phyloP scores from a whole-genome alignment of 2,329 filamentous ascomycete genomes.

The Didymella pomorum region DNA sequence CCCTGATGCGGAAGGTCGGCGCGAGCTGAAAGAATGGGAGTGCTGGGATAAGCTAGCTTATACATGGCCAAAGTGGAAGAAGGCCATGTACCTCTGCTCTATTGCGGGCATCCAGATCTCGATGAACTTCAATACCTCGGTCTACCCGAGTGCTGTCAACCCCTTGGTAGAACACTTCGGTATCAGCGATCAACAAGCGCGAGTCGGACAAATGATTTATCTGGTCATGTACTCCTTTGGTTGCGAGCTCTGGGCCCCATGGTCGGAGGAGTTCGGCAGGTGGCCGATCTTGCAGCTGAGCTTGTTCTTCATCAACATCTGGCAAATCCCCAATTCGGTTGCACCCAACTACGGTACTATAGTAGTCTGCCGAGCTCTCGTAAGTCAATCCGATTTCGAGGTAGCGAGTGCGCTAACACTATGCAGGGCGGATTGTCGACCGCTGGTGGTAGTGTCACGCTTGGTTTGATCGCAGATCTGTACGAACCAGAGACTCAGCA shows the following conservation, averaged over 20 bases:
- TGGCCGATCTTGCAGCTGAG: slow-evolving; percentile 63
- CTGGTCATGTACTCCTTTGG: slow-evolving; percentile 82
- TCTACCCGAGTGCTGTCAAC: slow-evolving; percentile 61
- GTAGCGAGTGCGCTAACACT: slow-evolving; percentile 16
- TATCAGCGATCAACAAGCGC: slow-evolving; percentile 39
- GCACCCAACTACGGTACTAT: slow-evolving; percentile 70
- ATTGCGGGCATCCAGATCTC: slow-evolving; percentile 63
- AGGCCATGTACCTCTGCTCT: slow-evolving; percentile 61
- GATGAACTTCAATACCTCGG: slow-evolving; percentile 65
- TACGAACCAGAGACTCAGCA: slow-evolving; percentile 67
- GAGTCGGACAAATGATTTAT: slow-evolving; percentile 58
- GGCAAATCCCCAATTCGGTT: slow-evolving; percentile 71
- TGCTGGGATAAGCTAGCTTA: slow-evolving; percentile 58
- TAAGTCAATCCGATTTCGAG: slow-evolving; percentile 55
- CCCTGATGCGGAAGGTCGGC: slow-evolving; percentile 27
- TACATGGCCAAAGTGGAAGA: slow-evolving; percentile 57
- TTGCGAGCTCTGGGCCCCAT: slow-evolving; percentile 82
- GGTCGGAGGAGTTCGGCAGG: slow-evolving; percentile 78
- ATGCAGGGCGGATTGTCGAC: slow-evolving; percentile 53
- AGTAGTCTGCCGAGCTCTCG: slow-evolving; percentile 64
- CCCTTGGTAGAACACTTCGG: slow-evolving; percentile 67
- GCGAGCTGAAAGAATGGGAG: slow-evolving; percentile 51
- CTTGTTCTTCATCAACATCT: slow-evolving; percentile 69
- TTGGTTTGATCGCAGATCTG: slow-evolving; percentile 70
- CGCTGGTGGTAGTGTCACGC: slow-evolving; percentile 69